Evolutionary conservation across 257 asterid species (phyloP).

Genomic region (Capsicum baccatum): DNA sequence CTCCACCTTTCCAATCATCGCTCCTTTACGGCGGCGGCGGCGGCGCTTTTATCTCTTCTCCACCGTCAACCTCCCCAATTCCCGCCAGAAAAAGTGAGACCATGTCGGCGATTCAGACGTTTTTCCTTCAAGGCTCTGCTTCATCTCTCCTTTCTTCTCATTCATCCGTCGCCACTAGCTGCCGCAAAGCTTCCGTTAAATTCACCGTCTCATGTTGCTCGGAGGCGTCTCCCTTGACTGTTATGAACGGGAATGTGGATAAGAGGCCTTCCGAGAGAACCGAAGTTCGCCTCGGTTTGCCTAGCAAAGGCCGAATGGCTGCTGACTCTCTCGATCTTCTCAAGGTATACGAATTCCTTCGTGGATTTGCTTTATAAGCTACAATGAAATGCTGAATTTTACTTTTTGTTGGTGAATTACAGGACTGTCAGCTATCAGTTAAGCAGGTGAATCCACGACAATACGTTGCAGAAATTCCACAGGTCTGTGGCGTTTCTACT

Average conservation of each 20-base stretch:
- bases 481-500: conserved; percentile 50
- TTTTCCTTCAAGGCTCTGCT: conserved; percentile 26
- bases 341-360: conserved; percentile 51
- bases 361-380: background rate
- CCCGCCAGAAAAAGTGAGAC: background rate
- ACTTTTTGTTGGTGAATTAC: background rate
- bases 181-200: conserved; percentile 40
- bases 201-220: conserved; percentile 54
- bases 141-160: conserved; percentile 15
- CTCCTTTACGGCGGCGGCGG: background rate
- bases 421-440: conserved; percentile 98
- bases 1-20: background rate
- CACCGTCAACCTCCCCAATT: background rate
- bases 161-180: background rate
- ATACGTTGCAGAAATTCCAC: conserved; percentile 93
- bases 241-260: conserved; percentile 47
- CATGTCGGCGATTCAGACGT: conserved; percentile 11
- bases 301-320: conserved; percentile 99
- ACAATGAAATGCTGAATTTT: background rate
- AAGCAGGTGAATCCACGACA: conserved; percentile 97
- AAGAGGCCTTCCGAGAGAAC: conserved; percentile 47
- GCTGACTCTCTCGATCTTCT: conserved; percentile 87
- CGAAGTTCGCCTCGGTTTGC: conserved; percentile 94
- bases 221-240: conserved; percentile 51
- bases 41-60: conserved; percentile 18